Base-by-base conservation (phyloP, 2,329 filamentous ascomycete species). In the Paecilomyces dactylethromorphus region DNA sequence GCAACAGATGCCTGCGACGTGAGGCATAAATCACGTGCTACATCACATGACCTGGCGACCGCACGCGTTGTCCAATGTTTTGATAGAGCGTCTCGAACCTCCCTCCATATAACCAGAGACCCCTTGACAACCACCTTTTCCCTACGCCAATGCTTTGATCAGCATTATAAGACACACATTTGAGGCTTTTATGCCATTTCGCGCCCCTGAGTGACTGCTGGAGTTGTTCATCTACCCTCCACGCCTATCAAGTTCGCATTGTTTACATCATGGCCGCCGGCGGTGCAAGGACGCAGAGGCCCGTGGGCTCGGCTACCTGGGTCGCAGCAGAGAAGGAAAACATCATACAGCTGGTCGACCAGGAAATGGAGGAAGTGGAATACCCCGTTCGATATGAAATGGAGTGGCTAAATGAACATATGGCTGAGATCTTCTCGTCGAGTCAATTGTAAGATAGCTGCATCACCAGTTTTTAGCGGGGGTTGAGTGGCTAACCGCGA, bases 371-470 rank as follows among this genome's bases (percentile, higher is more conserved):
- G 65, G 95, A 99, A 77, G 95, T 97, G 70, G 86, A 90, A 51
- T 97, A 90, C 77, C 91, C 92, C 31, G 92, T 91, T 62, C 86
- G 90, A 59, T 96, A 97, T 76, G 94, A 99, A 74, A 80, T 97
- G 69, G 92, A 97, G 72, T 99, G 94, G 94, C 81, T 99, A 67
- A 97, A 99, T 70, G 94, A 97, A 78, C 94, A 99, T 74, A 97
- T 99, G 93, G 86, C 86, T 55, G 91, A 96, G 63, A 91, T 99
- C 69, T 96, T 97, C 73, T 88, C 87, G 68, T 87, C 88, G 67
- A 89, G 92, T 70, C 86, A 92, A 76, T 85, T 92, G 94, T 97
- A 84, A 69, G 59, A 21, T 32, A 12, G 60, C 59, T 58, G 62
- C 62, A 58, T 50, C 55, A 55, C 32, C 58, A n/a, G 35, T 24